These are phyloP conservation scores for Ophiocordyceps robertsii DNA, from an alignment of 2,329 filamentous ascomycete genomes.

Conservation along the genomic window DNA sequence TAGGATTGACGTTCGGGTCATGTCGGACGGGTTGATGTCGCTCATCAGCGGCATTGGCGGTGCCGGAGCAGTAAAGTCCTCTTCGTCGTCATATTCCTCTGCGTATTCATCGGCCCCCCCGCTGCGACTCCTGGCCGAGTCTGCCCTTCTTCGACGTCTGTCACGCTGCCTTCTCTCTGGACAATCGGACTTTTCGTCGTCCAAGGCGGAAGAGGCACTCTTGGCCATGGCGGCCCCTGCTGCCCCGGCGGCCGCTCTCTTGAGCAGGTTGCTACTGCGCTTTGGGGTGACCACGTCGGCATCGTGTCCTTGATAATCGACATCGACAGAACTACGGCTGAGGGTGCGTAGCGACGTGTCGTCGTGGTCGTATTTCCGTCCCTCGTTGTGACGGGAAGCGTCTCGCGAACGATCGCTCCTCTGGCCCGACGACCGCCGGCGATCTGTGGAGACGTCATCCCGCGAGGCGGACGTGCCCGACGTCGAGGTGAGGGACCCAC, in stretches of 20 bases:
- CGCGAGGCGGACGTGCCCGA: conserved; percentile 35
- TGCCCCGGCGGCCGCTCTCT: conserved; percentile 30
- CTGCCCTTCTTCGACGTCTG: conserved; percentile 37
- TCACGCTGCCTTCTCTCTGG: conserved; percentile 37
- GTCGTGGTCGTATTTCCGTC: conserved; percentile 37
- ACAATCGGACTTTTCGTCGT: conserved; percentile 26
- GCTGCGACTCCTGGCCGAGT: conserved; percentile 30
- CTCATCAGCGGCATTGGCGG: conserved; percentile 84
- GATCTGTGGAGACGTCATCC: conserved; percentile 44
- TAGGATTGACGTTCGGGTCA: conserved; percentile 77
- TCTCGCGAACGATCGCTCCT: conserved; percentile 38
- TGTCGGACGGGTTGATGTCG: conserved; percentile 70
- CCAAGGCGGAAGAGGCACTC: conserved; percentile 18
- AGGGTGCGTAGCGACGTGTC: conserved; percentile 33
- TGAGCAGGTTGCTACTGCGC: conserved; percentile 29
- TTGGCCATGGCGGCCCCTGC: conserved; percentile 23
- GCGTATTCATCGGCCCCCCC: conserved; percentile 29
- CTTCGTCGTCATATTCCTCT: conserved; percentile 40
- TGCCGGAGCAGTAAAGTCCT: conserved; percentile 34
- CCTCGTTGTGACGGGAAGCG: conserved; percentile 28
- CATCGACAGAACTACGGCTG: conserved; percentile 32
- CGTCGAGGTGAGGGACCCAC: conserved; percentile 49
- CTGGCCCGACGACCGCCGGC: conserved; percentile 49
- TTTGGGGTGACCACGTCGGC: conserved; percentile 30
- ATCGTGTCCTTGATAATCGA: conserved; percentile 17